Base-by-base conservation (phyloP, 2,329 filamentous ascomycete species). In the Coleophoma crateriformis region DNA sequence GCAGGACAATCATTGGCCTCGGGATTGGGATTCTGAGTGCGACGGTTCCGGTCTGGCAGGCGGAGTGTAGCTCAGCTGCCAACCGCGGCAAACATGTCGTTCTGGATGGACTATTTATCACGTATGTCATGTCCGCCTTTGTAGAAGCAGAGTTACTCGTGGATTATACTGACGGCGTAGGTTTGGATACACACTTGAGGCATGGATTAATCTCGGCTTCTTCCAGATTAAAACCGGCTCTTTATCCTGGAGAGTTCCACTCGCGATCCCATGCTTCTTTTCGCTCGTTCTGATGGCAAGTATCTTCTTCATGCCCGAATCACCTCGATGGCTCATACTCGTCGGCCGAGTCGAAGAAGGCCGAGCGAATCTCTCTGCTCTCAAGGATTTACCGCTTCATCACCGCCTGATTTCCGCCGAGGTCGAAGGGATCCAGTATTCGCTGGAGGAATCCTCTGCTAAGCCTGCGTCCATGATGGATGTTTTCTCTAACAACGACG, bases 261-360 rank as follows among this genome's bases (percentile, higher is more conserved):
- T 45, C 33, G 33, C 43, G 4, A 33, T 45, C 27, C 43, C 43
- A n/a, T 14, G 27, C 8, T 8, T 10, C 13, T 45, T 45, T 33
- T 32, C 27, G 12, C 19, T 45, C 8, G 15, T 45, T 12, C 33
- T 45, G 7, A n/a, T 50, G 22, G 34, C 43, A 14, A 12, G 33
- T 14, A 12, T 47, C 17, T 27, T 50, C 8, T 39, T 39, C 19
- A 15, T 39, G 19, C 48, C 48, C 10, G 48, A 50, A 35, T 50
- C 48, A 7, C 48, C 48, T 17, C 33, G 48, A 4, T 50, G 48
- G 48, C 35, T 50, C 17, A 43, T 50, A 11, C 46, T 47, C 32
- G 13, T 32, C 19, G 42, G 39, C 17, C 48, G 48, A 7, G 19
- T 20, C 14, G 48, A 47, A 14, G 48, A 50, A 39, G 48, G 43